phyloP scores from a whole-genome alignment of 2,329 filamentous ascomycete genomes.

The Paracamarosporium sp. region DNA sequence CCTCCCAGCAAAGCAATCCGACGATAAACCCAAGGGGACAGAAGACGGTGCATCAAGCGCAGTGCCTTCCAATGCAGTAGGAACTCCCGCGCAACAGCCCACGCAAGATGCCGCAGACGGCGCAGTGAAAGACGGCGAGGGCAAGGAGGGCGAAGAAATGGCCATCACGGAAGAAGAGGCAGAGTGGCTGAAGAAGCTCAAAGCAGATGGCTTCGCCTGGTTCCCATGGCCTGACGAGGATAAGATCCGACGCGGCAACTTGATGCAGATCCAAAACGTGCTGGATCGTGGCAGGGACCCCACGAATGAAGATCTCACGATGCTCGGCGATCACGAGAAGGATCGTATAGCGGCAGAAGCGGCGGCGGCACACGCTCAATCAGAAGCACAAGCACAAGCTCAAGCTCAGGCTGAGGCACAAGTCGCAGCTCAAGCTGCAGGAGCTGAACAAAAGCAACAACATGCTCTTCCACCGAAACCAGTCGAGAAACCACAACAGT shows the following conservation, averaged over 20 bases:
- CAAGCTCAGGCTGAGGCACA: background rate
- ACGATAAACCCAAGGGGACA: constrained; percentile 27
- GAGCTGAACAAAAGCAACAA: background rate
- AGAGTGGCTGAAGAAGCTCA: constrained; percentile 43
- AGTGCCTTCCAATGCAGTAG: constrained; percentile 35
- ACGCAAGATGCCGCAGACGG: constrained; percentile 28
- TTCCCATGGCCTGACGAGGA: constrained; percentile 78
- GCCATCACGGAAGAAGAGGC: constrained; percentile 39
- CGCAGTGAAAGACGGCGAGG: constrained; percentile 25
- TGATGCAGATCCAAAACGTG: constrained; percentile 68
- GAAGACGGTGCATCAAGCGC: constrained; percentile 27
- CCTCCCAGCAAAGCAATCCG: constrained; percentile 19
- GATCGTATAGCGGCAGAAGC: constrained; percentile 10
- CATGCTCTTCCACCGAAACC: constrained; percentile 3
- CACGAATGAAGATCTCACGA: constrained; percentile 10
- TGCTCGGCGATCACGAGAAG: constrained; percentile 13
- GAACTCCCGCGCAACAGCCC: constrained; percentile 36
- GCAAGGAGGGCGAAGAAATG: constrained; percentile 7
- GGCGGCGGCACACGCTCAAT: background rate
- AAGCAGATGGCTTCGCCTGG: constrained; percentile 55
- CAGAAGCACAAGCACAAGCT: constrained; percentile 1
- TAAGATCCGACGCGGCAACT: constrained; percentile 71
- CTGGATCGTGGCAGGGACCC: constrained; percentile 69
- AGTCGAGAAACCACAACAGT: constrained; percentile 1
- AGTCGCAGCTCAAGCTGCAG: constrained; percentile 3